A percentile compares a stretch with the other conserved stretches of the same genome.
Evolutionary conservation across 2,329 filamentous ascomycete genomes (phyloP).

Genomic region (Pseudocercospora musae): DNA sequence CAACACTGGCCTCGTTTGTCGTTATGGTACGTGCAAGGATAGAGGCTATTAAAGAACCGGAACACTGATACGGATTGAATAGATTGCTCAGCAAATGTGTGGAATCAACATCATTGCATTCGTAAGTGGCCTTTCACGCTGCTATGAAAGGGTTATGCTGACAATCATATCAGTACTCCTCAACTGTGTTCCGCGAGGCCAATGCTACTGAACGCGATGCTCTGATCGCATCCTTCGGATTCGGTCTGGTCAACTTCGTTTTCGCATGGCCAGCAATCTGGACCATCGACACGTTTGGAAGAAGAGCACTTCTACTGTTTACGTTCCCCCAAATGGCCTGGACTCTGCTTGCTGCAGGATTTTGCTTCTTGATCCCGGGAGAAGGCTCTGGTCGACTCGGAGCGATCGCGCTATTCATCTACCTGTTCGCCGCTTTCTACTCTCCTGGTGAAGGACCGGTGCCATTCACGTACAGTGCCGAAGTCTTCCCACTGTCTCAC

Average conservation of each 20-base stretch:
- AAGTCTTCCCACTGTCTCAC: slow-evolving; percentile 68
- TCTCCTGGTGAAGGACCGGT: slow-evolving; percentile 52
- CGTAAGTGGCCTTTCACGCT: not conserved
- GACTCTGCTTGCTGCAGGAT: slow-evolving; percentile 49
- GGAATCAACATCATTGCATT: slow-evolving; percentile 33
- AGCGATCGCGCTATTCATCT: slow-evolving; percentile 49
- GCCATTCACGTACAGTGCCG: slow-evolving; percentile 65
- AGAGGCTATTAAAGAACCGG: not conserved
- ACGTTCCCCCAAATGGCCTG: slow-evolving; percentile 49
- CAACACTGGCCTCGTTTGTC: slow-evolving; percentile 29
- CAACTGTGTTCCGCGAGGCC: slow-evolving; percentile 36
- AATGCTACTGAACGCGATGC: slow-evolving; percentile 37
- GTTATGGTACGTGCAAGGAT: slow-evolving; percentile 34
- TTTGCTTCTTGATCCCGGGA: slow-evolving; percentile 39
- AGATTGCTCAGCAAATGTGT: slow-evolving; percentile 8
- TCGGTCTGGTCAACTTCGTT: slow-evolving; percentile 46
- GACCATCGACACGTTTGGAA: slow-evolving; percentile 38
- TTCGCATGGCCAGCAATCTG: slow-evolving; percentile 41
- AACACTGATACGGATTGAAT: not conserved
- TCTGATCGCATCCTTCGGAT: slow-evolving; percentile 42
- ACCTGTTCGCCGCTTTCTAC: slow-evolving; percentile 49
- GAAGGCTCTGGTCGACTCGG: slow-evolving; percentile 41
- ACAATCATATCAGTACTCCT: slow-evolving; percentile 27
- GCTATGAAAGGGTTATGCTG: not conserved
- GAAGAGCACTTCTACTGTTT: slow-evolving; percentile 35